phyloP scores from a whole-genome alignment of 805 yeast genomes.

The Teunomyces lycoperdinae region DNA sequence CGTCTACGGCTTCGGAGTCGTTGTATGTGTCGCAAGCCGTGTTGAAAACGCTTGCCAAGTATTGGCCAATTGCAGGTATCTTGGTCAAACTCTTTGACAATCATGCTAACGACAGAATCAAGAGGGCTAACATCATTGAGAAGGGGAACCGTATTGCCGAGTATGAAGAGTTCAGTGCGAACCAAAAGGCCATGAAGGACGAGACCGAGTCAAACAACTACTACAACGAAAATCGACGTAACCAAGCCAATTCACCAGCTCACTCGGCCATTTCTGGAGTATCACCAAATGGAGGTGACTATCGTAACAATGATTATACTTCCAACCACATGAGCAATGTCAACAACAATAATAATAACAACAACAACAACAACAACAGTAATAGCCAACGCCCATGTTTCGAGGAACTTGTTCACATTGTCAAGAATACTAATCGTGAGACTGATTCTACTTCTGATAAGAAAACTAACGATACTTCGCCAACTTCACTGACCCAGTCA shows the following conservation, averaged over 20 bases:
- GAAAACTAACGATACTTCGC: conserved; percentile 26
- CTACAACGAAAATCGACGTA: conserved; percentile 9
- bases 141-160: conserved; percentile 38
- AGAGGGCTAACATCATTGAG: conserved; percentile 40
- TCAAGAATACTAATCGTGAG: conserved; percentile 19
- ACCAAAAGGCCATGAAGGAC: conserved; percentile 21
- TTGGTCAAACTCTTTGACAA: conserved; percentile 38
- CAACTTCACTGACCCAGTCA: conserved; percentile 33
- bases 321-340: conserved; percentile 1
- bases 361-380: too few relatives aligned
- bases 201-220: conserved; percentile 15
- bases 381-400: conserved; percentile 17
- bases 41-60: conserved; percentile 34
- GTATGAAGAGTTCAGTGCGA: conserved; percentile 30
- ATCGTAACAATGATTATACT: conserved; percentile 11
- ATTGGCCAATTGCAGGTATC: conserved; percentile 40
- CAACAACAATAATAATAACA: too few relatives aligned
- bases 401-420: conserved; percentile 34
- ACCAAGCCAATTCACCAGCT: conserved; percentile 11
- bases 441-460: conserved; percentile 3
- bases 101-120: conserved; percentile 40
- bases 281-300: conserved; percentile 26
- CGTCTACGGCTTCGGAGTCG: conserved; percentile 43
- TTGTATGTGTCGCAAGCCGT: conserved; percentile 36
- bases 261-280: conserved; percentile 21